These are phyloP conservation scores for Ceriops tagal DNA, from an alignment of 345 rosid species.

Conservation along the genomic window DNA sequence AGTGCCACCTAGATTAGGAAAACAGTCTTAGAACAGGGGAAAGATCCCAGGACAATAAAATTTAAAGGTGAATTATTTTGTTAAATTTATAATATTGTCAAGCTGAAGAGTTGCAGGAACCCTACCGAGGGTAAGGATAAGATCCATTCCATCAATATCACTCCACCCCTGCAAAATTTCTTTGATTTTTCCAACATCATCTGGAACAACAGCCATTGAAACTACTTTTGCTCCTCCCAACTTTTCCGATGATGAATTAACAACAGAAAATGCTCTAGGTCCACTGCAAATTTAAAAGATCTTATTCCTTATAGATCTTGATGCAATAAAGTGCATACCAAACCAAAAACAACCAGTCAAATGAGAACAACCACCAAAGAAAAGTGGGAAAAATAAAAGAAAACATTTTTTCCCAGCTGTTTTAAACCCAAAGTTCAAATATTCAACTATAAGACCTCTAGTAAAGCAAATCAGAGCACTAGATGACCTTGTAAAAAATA, in stretches of 20 bases:
- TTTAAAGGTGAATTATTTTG: not conserved
- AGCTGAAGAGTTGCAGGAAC: conserved; percentile 8
- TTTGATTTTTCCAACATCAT: conserved; percentile 69
- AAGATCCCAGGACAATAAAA: conserved; percentile 2
- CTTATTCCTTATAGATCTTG: not conserved
- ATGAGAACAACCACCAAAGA: too few relatives aligned
- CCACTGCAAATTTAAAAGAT: conserved; percentile 57
- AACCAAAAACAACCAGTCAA: too few relatives aligned
- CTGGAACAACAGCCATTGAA: conserved; percentile 74
- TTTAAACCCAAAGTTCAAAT: too few relatives aligned
- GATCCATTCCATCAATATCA: conserved; percentile 73
- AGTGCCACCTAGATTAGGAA: conserved; percentile 69
- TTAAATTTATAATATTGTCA: not conserved
- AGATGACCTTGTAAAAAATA: not conserved
- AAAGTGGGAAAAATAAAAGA: too few relatives aligned
- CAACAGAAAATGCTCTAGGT: conserved; percentile 74
- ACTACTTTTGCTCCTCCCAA: conserved; percentile 88
- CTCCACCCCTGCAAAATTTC: conserved; percentile 70
- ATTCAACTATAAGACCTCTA: conserved; percentile 1
- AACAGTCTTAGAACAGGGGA: conserved; percentile 3
- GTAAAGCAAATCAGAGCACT: not conserved
- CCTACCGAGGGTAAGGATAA: conserved; percentile 84
- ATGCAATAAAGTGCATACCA: too few relatives aligned
- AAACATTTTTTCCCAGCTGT: too few relatives aligned
- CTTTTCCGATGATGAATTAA: conserved; percentile 74